A percentile compares a stretch with the other conserved stretches of the same genome.
Conservation (phyloP, 305 asterid species). For the Rubia balearica region DNA sequence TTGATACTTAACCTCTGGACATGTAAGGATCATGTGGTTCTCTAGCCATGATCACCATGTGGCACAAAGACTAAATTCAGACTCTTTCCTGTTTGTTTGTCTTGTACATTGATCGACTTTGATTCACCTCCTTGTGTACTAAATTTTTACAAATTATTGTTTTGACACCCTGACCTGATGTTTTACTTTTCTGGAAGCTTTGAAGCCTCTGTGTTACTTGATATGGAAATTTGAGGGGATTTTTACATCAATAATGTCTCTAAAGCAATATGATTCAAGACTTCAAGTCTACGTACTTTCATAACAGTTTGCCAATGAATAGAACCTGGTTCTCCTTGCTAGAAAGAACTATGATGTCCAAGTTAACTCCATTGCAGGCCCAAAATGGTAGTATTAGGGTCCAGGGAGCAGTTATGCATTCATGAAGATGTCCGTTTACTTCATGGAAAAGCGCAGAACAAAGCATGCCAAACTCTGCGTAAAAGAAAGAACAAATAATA, state of each 20-base stretch:
- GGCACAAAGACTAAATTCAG: not conserved
- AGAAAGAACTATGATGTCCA: not conserved
- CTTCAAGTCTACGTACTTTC: not conserved
- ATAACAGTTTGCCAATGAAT: not conserved
- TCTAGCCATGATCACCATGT: not conserved
- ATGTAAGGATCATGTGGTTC: not conserved
- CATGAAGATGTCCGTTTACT: conserved; percentile 77
- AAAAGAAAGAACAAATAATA: conserved; percentile 59
- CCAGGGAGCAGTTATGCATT: conserved; percentile 96
- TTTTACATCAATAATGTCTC: not conserved
- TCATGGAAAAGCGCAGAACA: conserved; percentile 86
- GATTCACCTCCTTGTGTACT: not conserved
- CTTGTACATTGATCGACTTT: not conserved
- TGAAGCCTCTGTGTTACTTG: not conserved
- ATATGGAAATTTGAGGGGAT: not conserved
- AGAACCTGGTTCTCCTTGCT: not conserved
- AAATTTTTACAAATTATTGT: not conserved
- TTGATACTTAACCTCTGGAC: too few species aligned
- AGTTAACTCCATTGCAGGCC: conserved; percentile 53
- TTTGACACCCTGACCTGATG: conserved; percentile 4
- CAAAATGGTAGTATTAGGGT: conserved; percentile 91
- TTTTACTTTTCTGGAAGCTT: not conserved
- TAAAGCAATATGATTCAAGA: not conserved
- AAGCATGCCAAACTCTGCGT: conserved; percentile 81
- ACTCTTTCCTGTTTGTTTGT: not conserved